phyloP scores from a whole-genome alignment of 2,329 filamentous ascomycete species.

The Eurotiales sp. region DNA sequence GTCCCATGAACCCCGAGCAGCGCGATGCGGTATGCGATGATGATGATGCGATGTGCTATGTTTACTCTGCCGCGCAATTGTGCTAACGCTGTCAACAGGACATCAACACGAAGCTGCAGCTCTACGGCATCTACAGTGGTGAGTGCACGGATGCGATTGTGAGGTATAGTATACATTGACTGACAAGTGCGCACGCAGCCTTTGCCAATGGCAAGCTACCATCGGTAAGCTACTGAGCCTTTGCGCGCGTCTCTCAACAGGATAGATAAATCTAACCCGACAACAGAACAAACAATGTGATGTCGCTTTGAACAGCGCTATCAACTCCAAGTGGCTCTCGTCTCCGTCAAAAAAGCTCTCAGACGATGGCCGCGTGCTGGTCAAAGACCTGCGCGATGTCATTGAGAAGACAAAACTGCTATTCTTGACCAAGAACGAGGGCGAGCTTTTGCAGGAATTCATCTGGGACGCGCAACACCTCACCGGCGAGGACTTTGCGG shows the following conservation, averaged over 20 bases:
- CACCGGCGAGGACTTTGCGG: constrained; percentile 57
- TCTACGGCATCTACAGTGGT: constrained; percentile 82
- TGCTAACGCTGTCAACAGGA: constrained; percentile 43
- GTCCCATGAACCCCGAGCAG: constrained; percentile 66
- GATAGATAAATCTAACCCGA: constrained; percentile 1
- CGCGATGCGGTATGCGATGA: constrained; percentile 67
- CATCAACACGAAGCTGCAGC: constrained; percentile 88
- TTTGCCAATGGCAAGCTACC: constrained; percentile 88
- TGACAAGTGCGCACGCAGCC: constrained; percentile 48
- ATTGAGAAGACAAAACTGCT: constrained; percentile 81
- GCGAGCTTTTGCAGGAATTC: constrained; percentile 92
- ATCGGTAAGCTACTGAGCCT: constrained; percentile 59
- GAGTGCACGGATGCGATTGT: too few species aligned
- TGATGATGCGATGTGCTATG: background rate
- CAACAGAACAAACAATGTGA: constrained; percentile 88
- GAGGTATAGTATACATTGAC: too few species aligned
- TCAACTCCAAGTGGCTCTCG: constrained; percentile 66
- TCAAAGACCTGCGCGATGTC: constrained; percentile 72
- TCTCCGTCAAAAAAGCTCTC: constrained; percentile 75
- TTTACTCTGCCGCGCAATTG: background rate
- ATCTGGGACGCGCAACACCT: constrained; percentile 88
- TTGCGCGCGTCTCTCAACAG: background rate
- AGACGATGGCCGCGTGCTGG: constrained; percentile 71
- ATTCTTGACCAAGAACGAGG: constrained; percentile 88
- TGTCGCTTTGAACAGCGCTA: constrained; percentile 83